Conservation (phyloP, 1,284 basidiomycete genomes). For the Ustilago lituana region DNA sequence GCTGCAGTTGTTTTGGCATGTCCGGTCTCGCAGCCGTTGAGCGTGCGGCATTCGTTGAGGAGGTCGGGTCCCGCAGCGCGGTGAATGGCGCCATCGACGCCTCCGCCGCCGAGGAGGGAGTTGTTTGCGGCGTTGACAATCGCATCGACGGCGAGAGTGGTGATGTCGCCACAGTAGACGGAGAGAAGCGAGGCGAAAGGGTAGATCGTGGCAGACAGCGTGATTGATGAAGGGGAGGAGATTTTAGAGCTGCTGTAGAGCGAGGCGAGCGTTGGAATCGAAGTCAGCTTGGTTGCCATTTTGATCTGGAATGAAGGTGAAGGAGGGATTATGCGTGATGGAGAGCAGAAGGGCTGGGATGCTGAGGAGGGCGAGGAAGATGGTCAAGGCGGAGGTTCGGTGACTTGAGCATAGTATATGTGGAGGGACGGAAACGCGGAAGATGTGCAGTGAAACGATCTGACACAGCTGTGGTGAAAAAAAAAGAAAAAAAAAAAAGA, state of each 20-base stretch:
- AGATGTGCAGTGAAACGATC: no score
- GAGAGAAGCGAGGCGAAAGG: conserved; percentile 25
- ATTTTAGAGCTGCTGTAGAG: conserved; percentile 18
- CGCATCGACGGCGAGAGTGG: conserved; percentile 47
- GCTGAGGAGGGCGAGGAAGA: neutral
- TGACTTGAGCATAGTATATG: neutral
- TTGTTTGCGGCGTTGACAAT: conserved; percentile 65
- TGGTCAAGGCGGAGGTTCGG: neutral
- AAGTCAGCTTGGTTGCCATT: conserved; percentile 14
- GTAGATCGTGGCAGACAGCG: conserved; percentile 18
- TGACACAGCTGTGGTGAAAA: no score
- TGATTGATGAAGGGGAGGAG: conserved; percentile 2
- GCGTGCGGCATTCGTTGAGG: conserved; percentile 75
- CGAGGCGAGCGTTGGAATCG: conserved; percentile 30
- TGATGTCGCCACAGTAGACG: conserved; percentile 30
- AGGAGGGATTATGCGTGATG: no score
- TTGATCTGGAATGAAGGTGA: neutral
- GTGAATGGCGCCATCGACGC: conserved; percentile 86
- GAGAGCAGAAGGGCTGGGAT: no score
- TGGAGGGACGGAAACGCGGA: conserved; percentile 6
- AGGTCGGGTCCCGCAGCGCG: conserved; percentile 80
- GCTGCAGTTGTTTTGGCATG: conserved; percentile 79
- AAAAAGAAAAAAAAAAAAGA: no score
- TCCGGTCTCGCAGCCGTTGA: conserved; percentile 79
- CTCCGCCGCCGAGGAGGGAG: conserved; percentile 59